Evolutionary conservation across 2,329 filamentous ascomycete species (phyloP).

Genomic region (Seiridium cupressi): DNA sequence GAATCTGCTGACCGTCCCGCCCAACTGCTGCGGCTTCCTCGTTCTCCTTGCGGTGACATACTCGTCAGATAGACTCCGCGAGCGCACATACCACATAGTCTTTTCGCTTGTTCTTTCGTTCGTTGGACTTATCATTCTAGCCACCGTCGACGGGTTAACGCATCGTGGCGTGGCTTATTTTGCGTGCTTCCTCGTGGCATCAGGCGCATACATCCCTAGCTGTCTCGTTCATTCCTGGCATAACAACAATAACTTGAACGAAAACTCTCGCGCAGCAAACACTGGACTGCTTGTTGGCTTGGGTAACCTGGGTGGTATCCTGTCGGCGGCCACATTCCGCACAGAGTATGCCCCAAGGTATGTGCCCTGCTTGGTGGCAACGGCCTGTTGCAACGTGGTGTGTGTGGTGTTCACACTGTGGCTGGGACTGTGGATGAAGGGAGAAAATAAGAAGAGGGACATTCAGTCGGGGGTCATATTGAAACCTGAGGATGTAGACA

Average conservation of each 20-base stretch:
- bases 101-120: slow-evolving; percentile 33
- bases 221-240: slow-evolving; percentile 49
- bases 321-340: slow-evolving; percentile 42
- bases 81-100: slow-evolving; percentile 44
- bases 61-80: slow-evolving; percentile 41
- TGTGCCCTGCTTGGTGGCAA: slow-evolving; percentile 43
- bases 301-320: slow-evolving; percentile 32
- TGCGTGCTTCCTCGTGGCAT: slow-evolving; percentile 45
- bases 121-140: slow-evolving; percentile 41
- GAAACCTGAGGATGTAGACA: not conserved
- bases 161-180: slow-evolving; percentile 47
- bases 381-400: slow-evolving; percentile 34
- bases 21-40: slow-evolving; percentile 44
- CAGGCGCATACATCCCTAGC: slow-evolving; percentile 43
- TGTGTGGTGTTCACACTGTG: slow-evolving; percentile 36
- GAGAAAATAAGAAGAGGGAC: slow-evolving; percentile 39
- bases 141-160: slow-evolving; percentile 37
- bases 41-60: slow-evolving; percentile 41
- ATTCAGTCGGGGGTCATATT: slow-evolving; percentile 21
- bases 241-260: slow-evolving; percentile 51
- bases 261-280: slow-evolving; percentile 46
- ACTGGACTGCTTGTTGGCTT: slow-evolving; percentile 46
- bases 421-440: slow-evolving; percentile 43
- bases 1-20: slow-evolving; percentile 47
- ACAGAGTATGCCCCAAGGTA: slow-evolving; percentile 47